A percentile compares a stretch with the other conserved stretches of the same genome.
Evolutionary conservation across 176 grass and related monocot species (phyloP).

Genomic region (Carex parvula): DNA sequence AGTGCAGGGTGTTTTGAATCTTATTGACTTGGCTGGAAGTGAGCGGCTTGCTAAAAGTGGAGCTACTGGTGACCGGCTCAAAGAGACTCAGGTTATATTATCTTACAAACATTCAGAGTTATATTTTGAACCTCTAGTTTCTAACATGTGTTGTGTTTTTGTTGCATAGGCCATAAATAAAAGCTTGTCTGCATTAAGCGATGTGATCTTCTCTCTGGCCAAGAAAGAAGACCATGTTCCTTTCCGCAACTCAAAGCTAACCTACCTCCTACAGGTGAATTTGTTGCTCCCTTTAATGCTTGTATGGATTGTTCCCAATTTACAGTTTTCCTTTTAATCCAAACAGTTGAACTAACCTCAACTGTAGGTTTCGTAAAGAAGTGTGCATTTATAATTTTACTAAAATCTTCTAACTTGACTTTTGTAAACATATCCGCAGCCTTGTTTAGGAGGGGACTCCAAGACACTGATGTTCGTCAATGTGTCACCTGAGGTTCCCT

Average conservation of each 20-base stretch:
- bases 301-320: too few relatives aligned
- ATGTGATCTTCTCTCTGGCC: constrained; percentile 87
- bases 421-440: constrained; percentile 35
- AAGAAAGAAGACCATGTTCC: constrained; percentile 91
- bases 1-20: constrained; percentile 72
- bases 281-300: background rate
- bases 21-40: constrained; percentile 97
- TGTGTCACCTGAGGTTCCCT: constrained; percentile 68
- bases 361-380: background rate
- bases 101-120: background rate
- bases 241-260: constrained; percentile 92
- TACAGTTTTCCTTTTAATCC: background rate
- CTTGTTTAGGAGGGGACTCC: constrained; percentile 90
- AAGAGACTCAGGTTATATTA: constrained; percentile 76
- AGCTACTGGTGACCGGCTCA: constrained; percentile 76
- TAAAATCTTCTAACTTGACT: background rate
- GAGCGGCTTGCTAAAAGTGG: constrained; percentile 93
- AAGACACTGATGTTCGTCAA: constrained; percentile 98
- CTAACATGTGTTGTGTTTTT: background rate
- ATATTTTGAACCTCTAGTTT: constrained; percentile 12
- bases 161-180: constrained; percentile 78
- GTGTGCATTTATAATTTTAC: background rate
- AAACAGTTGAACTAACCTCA: background rate
- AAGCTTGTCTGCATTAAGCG: constrained; percentile 79
- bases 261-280: constrained; percentile 83